Conservation (phyloP, 345 rosid species). For the Populus euphratica region DNA sequence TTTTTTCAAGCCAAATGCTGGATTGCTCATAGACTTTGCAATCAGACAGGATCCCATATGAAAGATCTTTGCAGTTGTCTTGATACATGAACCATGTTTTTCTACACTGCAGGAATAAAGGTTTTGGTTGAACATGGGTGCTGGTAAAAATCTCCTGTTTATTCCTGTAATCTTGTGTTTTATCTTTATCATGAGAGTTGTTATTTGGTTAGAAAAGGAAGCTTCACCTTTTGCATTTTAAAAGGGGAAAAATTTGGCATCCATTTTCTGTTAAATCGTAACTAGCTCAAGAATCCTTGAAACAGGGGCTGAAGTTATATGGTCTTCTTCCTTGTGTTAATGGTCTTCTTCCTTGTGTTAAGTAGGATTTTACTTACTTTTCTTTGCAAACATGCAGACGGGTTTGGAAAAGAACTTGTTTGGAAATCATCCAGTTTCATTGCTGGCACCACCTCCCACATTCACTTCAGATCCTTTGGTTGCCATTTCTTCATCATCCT, state of each 20-base stretch:
- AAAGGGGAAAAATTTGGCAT: neutral
- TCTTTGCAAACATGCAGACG: slow-evolving; percentile 47
- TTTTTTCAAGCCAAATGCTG: neutral
- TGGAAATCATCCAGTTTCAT: slow-evolving; percentile 81
- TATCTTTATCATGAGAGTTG: neutral
- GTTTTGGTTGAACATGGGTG: neutral
- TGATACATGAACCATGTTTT: neutral
- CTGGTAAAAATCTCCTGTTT: neutral
- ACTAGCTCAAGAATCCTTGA: neutral
- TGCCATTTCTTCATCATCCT: slow-evolving; percentile 43
- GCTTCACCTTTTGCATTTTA: neutral
- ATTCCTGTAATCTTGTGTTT: neutral
- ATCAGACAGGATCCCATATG: neutral
- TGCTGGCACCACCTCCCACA: slow-evolving; percentile 68
- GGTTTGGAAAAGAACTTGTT: slow-evolving; percentile 81
- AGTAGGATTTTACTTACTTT: slow-evolving; percentile 3
- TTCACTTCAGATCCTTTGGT: slow-evolving; percentile 70
- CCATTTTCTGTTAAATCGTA: neutral
- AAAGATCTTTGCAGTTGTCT: neutral
- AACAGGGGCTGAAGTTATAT: slow-evolving; percentile 2
- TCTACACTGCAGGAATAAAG: neutral
- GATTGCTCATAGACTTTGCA: neutral
- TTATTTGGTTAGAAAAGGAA: neutral
- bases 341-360: neutral
- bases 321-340: neutral